These are phyloP conservation scores for Colletotrichum graminicola DNA, from an alignment of 2,329 filamentous ascomycete genomes.

Conservation along the genomic window DNA sequence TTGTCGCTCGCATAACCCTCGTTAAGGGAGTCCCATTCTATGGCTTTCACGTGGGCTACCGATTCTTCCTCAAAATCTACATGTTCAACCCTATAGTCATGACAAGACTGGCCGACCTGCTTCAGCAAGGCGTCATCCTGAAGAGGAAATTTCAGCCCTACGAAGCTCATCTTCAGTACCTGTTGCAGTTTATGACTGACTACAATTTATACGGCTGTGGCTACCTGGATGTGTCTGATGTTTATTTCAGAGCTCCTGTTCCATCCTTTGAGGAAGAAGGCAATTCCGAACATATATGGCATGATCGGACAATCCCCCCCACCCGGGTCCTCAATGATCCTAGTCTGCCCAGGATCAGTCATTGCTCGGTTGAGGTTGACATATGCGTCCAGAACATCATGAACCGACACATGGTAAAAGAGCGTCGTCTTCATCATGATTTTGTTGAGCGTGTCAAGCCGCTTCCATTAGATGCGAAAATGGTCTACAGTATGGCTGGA, in stretches of 20 bases:
- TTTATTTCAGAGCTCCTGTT: conserved; percentile 80
- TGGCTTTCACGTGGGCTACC: conserved; percentile 93
- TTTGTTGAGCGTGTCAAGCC: conserved; percentile 81
- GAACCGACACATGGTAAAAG: conserved; percentile 81
- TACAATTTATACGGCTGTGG: conserved; percentile 97
- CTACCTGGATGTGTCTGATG: conserved; percentile 80
- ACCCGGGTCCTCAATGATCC: conserved; percentile 71
- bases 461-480: conserved; percentile 76
- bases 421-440: conserved; percentile 86
- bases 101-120: conserved; percentile 86
- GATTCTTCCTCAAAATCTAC: conserved; percentile 93
- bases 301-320: conserved; percentile 76
- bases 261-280: conserved; percentile 74
- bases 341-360: conserved; percentile 80
- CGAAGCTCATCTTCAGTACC: conserved; percentile 91
- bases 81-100: conserved; percentile 89
- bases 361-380: conserved; percentile 92
- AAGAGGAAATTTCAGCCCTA: conserved; percentile 88
- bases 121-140: conserved; percentile 90
- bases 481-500: conserved; percentile 94
- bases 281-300: conserved; percentile 79
- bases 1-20: conserved; percentile 90
- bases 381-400: conserved; percentile 88
- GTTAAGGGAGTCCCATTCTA: conserved; percentile 97
- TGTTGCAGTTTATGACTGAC: conserved; percentile 98